Evolutionary conservation across 768 basidiomycete genomes (phyloP), one percentile per base, ranked within the genome.

Genomic region (Amanita inopinata): DNA sequence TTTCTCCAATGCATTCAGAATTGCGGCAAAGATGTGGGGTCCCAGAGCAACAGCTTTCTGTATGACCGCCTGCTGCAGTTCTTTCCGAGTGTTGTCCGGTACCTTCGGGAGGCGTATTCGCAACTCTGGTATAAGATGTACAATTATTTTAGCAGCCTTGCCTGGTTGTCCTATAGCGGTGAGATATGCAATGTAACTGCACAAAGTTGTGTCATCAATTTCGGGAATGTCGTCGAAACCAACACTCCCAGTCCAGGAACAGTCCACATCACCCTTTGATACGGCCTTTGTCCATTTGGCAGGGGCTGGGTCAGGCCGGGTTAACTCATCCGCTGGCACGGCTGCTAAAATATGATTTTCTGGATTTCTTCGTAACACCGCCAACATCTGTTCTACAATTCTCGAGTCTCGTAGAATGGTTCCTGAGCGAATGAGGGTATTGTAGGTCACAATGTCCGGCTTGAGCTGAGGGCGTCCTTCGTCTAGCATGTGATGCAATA

Each of bases 1-100:
- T 50, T 82, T 82, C 44, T 61, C 55, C 31, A 88, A 59, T 0
- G 77, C 79, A 45, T 77, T 73, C 23, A 91, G 56, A 7, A 87
- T 57, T 2, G 66, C 57, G 1, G 74, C 64, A 49, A 84, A 76
- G 46, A 82, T 65, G 43, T 69, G 55, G 0, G 86, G 82, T 0
- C 83, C 86, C 17, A 73, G 69, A 2, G 31, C 38, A 7, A 73
- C 63, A 1, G 72, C 73, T 7, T 68, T 70, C 3, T 48, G 15
- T 30, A 79, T 49, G 27, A 55, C 61, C 15, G 54, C 55, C 27
- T 62, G 49, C 11, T 51, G 49, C 25, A 54, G 18, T 11, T 37
- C 27, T 5, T 39, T 43, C 35, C 27, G 43, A 9, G 34, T 11
- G 3, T 44, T 25, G 20, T 15, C 15, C 14, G 11, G 19, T 18